Conservation (phyloP, 345 rosid species). For the Fremontodendron californicum region DNA sequence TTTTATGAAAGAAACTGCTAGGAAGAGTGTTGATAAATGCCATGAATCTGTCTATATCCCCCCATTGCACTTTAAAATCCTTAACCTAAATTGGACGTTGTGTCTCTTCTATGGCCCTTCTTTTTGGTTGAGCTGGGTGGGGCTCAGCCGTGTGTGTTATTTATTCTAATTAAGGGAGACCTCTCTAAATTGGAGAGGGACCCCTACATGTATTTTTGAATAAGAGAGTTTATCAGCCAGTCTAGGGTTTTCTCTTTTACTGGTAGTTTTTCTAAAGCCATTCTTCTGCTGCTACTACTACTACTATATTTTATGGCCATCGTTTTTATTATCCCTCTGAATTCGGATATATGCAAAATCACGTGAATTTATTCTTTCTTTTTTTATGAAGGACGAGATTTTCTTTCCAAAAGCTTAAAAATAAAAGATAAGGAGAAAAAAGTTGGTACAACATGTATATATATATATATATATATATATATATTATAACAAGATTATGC, state of each 20-base stretch:
- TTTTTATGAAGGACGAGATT: no score
- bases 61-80: neutral
- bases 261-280: neutral
- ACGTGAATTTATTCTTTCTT: no score
- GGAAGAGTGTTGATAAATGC: neutral
- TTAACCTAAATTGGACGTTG: neutral
- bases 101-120: neutral
- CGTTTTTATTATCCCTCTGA: conserved; percentile 7
- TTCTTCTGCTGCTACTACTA: neutral
- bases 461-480: neutral
- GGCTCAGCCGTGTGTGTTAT: neutral
- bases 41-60: neutral
- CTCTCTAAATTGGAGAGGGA: neutral
- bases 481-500: neutral
- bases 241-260: neutral
- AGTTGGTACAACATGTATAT: neutral
- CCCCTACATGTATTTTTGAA: conserved; percentile 8
- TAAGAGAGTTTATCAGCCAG: neutral
- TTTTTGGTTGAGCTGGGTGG: neutral
- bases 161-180: neutral
- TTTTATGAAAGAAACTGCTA: neutral
- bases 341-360: neutral
- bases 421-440: neutral
- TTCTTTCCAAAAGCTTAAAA: neutral
- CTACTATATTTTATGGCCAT: neutral